Percentiles rank a stretch among this genome's conserved stretches.
Evolutionary conservation across 208 protist genomes (phyloP).

Genomic region (Acanthamoeba healyi): DNA sequence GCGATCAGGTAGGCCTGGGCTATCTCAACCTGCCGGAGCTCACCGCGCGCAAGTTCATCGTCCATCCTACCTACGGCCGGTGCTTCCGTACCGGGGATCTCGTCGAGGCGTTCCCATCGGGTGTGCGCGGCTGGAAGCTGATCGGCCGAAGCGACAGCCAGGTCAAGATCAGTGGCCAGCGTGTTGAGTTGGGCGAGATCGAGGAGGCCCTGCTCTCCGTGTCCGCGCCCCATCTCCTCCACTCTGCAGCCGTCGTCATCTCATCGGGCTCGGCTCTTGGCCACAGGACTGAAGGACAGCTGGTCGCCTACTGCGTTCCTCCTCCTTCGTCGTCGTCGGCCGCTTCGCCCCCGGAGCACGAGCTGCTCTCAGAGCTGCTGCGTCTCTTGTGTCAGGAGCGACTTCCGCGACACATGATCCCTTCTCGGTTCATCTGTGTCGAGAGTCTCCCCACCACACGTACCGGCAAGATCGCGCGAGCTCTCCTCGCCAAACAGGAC

Average conservation of each 20-base stretch:
- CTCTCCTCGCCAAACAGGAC: not conserved
- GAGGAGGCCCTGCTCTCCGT: conserved; percentile 57
- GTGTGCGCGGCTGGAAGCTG: conserved; percentile 31
- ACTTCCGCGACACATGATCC: conserved; percentile 66
- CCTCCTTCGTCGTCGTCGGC: not conserved
- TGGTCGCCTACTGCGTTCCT: conserved; percentile 57
- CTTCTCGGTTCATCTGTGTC: conserved; percentile 38
- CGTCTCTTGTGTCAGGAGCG: conserved; percentile 24
- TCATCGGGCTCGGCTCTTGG: not conserved
- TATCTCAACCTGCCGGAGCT: conserved; percentile 66
- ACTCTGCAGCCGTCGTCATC: conserved; percentile 44
- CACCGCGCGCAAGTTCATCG: conserved; percentile 13
- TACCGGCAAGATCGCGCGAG: conserved; percentile 49
- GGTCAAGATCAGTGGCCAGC: conserved; percentile 67
- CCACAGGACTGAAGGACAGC: not conserved
- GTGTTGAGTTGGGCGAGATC: conserved; percentile 70
- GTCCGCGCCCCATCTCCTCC: conserved; percentile 12
- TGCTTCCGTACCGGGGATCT: conserved; percentile 73
- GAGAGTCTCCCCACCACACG: not conserved
- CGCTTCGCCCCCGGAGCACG: not conserved
- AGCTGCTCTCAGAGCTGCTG: conserved; percentile 56
- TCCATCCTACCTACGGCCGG: conserved; percentile 14
- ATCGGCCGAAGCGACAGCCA: conserved; percentile 51
- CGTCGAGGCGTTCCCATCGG: conserved; percentile 4
- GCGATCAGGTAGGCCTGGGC: conserved; percentile 39